Evolutionary conservation across 2,329 filamentous ascomycete genomes (phyloP), one percentile per base, ranked within the genome.

Genomic region (Cucurbitaria berberidis): DNA sequence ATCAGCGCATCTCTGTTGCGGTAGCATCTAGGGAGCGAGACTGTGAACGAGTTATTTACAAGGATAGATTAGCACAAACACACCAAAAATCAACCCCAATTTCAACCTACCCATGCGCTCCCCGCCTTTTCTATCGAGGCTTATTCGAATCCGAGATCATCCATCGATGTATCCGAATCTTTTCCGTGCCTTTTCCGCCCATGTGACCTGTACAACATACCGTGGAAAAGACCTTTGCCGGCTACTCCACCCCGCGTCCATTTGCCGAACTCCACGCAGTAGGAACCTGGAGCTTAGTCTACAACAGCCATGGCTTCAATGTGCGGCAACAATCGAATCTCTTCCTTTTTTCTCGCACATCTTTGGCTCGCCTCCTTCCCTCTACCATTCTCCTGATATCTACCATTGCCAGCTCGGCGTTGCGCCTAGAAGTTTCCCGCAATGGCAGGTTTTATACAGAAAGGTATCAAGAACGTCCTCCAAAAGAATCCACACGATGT

Each of bases 401-500:
- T 16, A 18, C 30, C 36, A 36, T 40, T 45, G 36, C 39, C 42
- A 48, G 27, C 38, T 60, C 52, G 64, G 58, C 60, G 55, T 59
- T 57, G 44, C 49, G 56, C 46, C 42, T 27, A 29, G 39, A 44
- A n/a, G 16, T 29, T 35, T 50, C 22, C 32, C 40, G 60, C 44
- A 61, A 80, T 80, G 77, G 70, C 77, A 38, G 64, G 63, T 58
- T 76, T 79, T 67, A 59, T 80, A 10, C 78, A 78, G 53, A 85
- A 84, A 70, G 91, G 91, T 69, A 81, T 93, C 59, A 85, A 87
- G 63, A 84, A 88, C 69, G 86, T 96, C 64, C 86, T 96, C 55
- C 78, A 87, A 68, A 96, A 95, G 76, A 74, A 86, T 21, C 89
- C 91, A 35, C 84, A 87, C 60, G 93, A 97, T 78, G 84, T 91